Evolutionary conservation across 192 early-diverging fungal species (phyloP), one percentile per base, ranked within the genome.

Genomic region (Mortierella hygrophila): DNA sequence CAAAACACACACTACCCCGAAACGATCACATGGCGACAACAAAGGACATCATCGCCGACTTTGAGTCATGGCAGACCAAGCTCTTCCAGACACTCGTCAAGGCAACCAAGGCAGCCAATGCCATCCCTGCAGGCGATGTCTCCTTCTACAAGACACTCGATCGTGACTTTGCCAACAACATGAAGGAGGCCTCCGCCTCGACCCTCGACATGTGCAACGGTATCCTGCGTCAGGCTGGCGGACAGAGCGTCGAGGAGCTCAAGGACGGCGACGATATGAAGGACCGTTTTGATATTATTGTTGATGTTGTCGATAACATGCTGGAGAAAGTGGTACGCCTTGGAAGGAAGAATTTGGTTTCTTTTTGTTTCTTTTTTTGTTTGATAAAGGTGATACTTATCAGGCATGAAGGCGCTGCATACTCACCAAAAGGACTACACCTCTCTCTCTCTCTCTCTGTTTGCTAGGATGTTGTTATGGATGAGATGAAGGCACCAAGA

Each of bases 271-370:
- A 96, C 79, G 94, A 94, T 80, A 84, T 95, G 8, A 89, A 83
- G 13, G 93, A 97, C 29, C 86, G 92, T 26, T 99, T 93, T 76
- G 80, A 88, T 42, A 73, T 83, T 7, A 92, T 94, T 29, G 91
- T 94, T 11, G 97, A 97, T 73, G 91, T 93, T 29, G 89, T 97
- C 7, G 98, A 99, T 77, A 90, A 92, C 75, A 80, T 97, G 81
- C 88, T 97, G 11, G 97, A 99, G 88, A 93, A 92, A 74, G 95
- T 95, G 35, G 94, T 95, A 88, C 78, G 92, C 3, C 13, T 46
- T 46, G 13, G 44, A 46, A 46, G 44, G 44, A 15, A 13, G 44
- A 11, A 11, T 46, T 3, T 46, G 0, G 11, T 15, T 32, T 23
- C 7, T 15, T 23, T 13, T 65, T 32, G 60, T 10, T 10, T 32